Evolutionary conservation across 306 rosid species (phyloP).

Genomic region (Ziziphus jujuba): DNA sequence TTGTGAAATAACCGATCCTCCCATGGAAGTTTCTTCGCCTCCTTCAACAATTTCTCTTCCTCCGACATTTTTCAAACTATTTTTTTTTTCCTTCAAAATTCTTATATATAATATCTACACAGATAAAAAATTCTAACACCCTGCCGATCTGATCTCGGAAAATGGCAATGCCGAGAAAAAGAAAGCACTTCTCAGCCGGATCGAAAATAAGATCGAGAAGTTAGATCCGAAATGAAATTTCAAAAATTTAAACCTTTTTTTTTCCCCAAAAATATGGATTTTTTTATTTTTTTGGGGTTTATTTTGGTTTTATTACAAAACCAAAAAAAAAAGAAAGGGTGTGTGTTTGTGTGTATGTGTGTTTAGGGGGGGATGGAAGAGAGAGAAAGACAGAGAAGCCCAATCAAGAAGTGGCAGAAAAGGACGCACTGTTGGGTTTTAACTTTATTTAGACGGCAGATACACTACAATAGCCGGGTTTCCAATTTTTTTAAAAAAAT

Average conservation of each 20-base stretch:
- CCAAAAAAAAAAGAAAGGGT: no score
- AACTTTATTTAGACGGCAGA: constrained; percentile 28
- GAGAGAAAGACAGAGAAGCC: constrained; percentile 3
- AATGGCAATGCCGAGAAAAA: constrained; percentile 18
- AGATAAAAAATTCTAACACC: neutral
- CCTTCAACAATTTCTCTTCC: constrained; percentile 93
- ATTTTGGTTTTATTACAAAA: neutral
- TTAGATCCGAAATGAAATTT: constrained; percentile 4
- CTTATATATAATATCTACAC: neutral
- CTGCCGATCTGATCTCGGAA: constrained; percentile 24
- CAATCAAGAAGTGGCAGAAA: constrained; percentile 20
- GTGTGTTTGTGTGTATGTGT: no score
- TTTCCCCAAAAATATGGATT: neutral
- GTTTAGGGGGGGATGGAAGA: neutral
- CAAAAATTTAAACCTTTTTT: neutral
- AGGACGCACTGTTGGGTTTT: constrained; percentile 21
- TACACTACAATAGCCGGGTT: neutral
- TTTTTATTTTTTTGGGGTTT: no score
- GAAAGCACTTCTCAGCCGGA: neutral
- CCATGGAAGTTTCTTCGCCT: constrained; percentile 98
- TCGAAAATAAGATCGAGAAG: constrained; percentile 19
- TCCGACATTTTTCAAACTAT: constrained; percentile 53
- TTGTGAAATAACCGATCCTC: constrained; percentile 94
- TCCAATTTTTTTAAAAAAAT: neutral
- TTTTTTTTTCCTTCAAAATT: constrained; percentile 14